phyloP scores from a whole-genome alignment of 768 basidiomycete species.

The Xerocomus spinulosus region DNA sequence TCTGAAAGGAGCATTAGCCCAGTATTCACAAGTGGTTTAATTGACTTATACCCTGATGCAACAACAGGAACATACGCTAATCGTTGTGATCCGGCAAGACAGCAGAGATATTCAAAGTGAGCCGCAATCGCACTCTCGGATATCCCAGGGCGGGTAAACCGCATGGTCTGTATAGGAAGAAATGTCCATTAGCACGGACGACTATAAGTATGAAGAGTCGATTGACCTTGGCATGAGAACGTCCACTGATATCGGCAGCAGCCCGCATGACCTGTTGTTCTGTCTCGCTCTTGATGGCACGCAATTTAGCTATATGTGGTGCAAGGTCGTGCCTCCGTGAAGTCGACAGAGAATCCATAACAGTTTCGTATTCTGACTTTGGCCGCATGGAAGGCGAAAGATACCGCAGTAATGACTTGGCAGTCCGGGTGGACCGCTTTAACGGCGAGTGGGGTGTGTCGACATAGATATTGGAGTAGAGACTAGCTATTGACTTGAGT shows the following conservation, averaged over 20 bases:
- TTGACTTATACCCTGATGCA: constrained; percentile 69
- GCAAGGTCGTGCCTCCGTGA: constrained; percentile 51
- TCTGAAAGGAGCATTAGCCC: constrained; percentile 34
- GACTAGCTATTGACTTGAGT: constrained; percentile 51
- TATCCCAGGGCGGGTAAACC: constrained; percentile 54
- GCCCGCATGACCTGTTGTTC: constrained; percentile 78
- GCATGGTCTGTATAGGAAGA: constrained; percentile 63
- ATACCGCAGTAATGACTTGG: constrained; percentile 56
- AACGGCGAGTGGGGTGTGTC: constrained; percentile 42
- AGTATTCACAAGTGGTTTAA: neutral
- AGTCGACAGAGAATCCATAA: constrained; percentile 51
- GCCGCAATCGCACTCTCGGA: constrained; percentile 64
- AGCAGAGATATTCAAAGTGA: constrained; percentile 88
- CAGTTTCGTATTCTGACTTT: constrained; percentile 46
- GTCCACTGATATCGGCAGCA: constrained; percentile 85
- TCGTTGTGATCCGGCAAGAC: constrained; percentile 73
- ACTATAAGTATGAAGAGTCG: neutral
- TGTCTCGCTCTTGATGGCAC: constrained; percentile 72
- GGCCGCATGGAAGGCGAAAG: constrained; percentile 30
- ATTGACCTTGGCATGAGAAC: constrained; percentile 77
- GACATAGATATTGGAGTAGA: constrained; percentile 49
- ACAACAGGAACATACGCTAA: constrained; percentile 98
- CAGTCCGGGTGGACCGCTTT: constrained; percentile 36
- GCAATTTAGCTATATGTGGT: constrained; percentile 63
- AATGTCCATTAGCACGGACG: neutral